Conservation (phyloP, 2,329 filamentous ascomycete species). For the Trichoderma guizhouense region DNA sequence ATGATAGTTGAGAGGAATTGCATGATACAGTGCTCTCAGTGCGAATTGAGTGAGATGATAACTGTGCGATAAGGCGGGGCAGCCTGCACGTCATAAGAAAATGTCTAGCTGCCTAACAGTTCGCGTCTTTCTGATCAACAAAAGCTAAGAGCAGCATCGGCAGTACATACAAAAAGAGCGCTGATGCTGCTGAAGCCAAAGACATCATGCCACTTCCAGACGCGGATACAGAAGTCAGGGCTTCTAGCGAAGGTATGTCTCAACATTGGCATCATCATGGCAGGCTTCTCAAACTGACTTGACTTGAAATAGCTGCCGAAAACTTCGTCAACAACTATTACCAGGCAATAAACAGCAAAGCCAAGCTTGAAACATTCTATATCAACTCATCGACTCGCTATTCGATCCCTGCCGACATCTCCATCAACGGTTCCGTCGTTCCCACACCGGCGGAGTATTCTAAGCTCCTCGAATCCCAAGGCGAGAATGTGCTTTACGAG, state of each 20-base stretch:
- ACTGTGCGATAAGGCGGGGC: conserved; percentile 17
- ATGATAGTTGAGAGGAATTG: not conserved
- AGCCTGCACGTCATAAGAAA: conserved; percentile 12
- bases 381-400: conserved; percentile 55
- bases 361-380: conserved; percentile 67
- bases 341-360: conserved; percentile 63
- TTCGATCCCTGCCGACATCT: conserved; percentile 62
- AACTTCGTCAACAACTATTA: conserved; percentile 74
- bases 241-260: conserved; percentile 45
- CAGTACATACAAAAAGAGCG: not conserved
- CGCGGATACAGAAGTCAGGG: conserved; percentile 43
- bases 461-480: conserved; percentile 63
- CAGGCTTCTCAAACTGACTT: not conserved
- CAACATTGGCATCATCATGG: too few relatives aligned
- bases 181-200: not conserved
- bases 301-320: conserved; percentile 57
- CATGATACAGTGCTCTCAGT: conserved; percentile 20
- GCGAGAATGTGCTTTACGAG: conserved; percentile 62
- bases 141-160: not conserved
- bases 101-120: not conserved
- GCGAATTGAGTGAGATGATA: conserved; percentile 20
- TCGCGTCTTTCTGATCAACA: not conserved
- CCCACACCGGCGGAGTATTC: conserved; percentile 63
- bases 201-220: conserved; percentile 36
- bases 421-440: conserved; percentile 72